These are phyloP conservation scores for Lachancea cidri DNA, from an alignment of 805 yeast species.

Conservation along the genomic window DNA sequence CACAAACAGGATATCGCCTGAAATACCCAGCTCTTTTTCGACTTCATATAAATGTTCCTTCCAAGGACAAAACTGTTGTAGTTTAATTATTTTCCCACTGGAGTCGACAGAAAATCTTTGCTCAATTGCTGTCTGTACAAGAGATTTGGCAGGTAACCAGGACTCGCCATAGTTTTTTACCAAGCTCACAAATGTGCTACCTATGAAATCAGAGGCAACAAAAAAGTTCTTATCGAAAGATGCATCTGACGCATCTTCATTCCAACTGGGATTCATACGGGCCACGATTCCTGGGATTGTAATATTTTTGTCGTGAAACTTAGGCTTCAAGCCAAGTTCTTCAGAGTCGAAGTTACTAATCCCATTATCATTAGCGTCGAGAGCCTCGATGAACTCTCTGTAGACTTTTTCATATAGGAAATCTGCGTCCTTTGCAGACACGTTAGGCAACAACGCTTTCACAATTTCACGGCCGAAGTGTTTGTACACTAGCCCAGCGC, in stretches of 20 bases:
- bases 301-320: constrained; percentile 67
- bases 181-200: constrained; percentile 63
- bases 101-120: constrained; percentile 52
- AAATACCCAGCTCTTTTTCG: constrained; percentile 55
- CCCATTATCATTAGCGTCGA: constrained; percentile 97
- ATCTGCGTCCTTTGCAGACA: constrained; percentile 47
- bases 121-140: constrained; percentile 67
- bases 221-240: constrained; percentile 62
- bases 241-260: constrained; percentile 57
- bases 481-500: constrained; percentile 91
- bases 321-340: constrained; percentile 41
- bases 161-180: constrained; percentile 71
- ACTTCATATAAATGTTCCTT: constrained; percentile 80
- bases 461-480: constrained; percentile 75
- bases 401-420: constrained; percentile 73
- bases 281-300: constrained; percentile 75
- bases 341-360: constrained; percentile 57
- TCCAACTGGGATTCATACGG: constrained; percentile 83
- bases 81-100: constrained; percentile 68
- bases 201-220: constrained; percentile 78
- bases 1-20: constrained; percentile 64
- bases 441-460: constrained; percentile 38
- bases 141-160: constrained; percentile 85
- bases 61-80: constrained; percentile 88
- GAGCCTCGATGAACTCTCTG: constrained; percentile 79